Percentiles rank a stretch among this genome's conserved stretches.
phyloP scores from a whole-genome alignment of 177 flowering plant species.

The Tripterygium wilfordii region DNA sequence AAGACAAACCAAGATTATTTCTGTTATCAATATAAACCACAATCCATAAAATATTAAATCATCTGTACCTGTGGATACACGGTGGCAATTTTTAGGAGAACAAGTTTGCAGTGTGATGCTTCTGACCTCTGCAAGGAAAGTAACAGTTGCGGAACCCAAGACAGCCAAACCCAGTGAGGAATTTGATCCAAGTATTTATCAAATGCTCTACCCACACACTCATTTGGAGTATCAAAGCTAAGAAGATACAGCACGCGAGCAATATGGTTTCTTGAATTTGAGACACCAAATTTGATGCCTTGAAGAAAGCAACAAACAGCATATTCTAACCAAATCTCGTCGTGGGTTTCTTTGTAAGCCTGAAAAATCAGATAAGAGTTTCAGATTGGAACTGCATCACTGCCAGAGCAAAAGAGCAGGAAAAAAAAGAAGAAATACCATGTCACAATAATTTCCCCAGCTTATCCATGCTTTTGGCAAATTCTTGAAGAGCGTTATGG shows the following conservation, averaged over 20 bases:
- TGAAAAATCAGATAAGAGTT: constrained; percentile 20
- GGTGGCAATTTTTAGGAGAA: constrained; percentile 76
- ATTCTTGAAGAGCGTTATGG: constrained; percentile 81
- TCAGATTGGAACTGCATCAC: not conserved
- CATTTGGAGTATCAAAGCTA: constrained; percentile 88
- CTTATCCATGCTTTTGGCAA: constrained; percentile 99
- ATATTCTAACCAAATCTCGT: constrained; percentile 94
- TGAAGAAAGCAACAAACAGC: constrained; percentile 98
- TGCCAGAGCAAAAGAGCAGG: not conserved
- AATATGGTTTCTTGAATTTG: constrained; percentile 89
- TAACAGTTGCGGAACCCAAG: constrained; percentile 96
- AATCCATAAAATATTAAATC: not conserved
- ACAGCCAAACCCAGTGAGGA: constrained; percentile 99
- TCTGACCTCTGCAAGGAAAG: constrained; percentile 94
- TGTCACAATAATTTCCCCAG: constrained; percentile 98
- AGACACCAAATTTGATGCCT: constrained; percentile 90
- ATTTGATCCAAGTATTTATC: constrained; percentile 90
- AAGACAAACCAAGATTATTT: constrained; percentile 5
- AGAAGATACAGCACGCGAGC: constrained; percentile 95
- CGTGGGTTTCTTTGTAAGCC: constrained; percentile 86
- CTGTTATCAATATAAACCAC: not conserved
- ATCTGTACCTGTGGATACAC: constrained; percentile 82
- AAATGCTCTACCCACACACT: constrained; percentile 88
- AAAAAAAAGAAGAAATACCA: constrained; percentile 42
- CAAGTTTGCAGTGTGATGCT: constrained; percentile 93